A percentile compares a stretch with the other conserved stretches of the same genome.
phyloP scores from a whole-genome alignment of 352 stramenopile genomes.

The Phytopythium boreale region DNA sequence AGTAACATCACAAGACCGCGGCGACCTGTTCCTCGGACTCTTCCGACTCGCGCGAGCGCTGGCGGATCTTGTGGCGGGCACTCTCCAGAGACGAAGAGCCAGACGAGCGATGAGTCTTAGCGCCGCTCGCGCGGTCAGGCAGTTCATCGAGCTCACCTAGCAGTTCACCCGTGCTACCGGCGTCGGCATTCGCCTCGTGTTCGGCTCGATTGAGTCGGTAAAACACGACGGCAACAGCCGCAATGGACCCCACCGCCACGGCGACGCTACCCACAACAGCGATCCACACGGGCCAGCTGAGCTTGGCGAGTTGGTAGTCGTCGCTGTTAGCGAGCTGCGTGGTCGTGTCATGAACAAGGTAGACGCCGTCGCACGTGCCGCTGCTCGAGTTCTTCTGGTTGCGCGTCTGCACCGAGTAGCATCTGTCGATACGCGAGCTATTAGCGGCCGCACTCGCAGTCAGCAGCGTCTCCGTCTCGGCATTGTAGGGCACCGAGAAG shows the following conservation, averaged over 20 bases:
- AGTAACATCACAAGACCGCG: background rate
- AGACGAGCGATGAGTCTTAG: background rate
- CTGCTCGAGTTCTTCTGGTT: slow-evolving; percentile 45
- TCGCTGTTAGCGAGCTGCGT: slow-evolving; percentile 53
- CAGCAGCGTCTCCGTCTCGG: slow-evolving; percentile 16
- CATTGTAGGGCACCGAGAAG: slow-evolving; percentile 36
- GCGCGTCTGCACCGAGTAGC: slow-evolving; percentile 70
- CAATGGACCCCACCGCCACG: slow-evolving; percentile 44
- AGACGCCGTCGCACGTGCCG: slow-evolving; percentile 58
- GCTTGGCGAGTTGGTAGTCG: slow-evolving; percentile 53
- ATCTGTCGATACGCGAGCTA: slow-evolving; percentile 43
- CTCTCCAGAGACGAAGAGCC: background rate
- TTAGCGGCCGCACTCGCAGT: slow-evolving; percentile 24
- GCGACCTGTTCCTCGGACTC: slow-evolving; percentile 1
- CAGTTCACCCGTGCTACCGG: slow-evolving; percentile 34
- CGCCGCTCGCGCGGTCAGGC: background rate
- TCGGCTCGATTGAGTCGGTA: slow-evolving; percentile 41
- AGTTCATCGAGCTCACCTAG: slow-evolving; percentile 27
- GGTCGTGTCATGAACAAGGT: slow-evolving; percentile 60
- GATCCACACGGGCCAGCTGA: slow-evolving; percentile 48
- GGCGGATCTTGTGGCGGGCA: background rate
- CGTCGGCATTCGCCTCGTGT: slow-evolving; percentile 8
- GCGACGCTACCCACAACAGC: slow-evolving; percentile 57
- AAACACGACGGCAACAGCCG: slow-evolving; percentile 42
- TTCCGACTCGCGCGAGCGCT: slow-evolving; percentile 6